Evolutionary conservation across 192 early-diverging fungal species (phyloP).

Genomic region (Funneliformis geosporum): DNA sequence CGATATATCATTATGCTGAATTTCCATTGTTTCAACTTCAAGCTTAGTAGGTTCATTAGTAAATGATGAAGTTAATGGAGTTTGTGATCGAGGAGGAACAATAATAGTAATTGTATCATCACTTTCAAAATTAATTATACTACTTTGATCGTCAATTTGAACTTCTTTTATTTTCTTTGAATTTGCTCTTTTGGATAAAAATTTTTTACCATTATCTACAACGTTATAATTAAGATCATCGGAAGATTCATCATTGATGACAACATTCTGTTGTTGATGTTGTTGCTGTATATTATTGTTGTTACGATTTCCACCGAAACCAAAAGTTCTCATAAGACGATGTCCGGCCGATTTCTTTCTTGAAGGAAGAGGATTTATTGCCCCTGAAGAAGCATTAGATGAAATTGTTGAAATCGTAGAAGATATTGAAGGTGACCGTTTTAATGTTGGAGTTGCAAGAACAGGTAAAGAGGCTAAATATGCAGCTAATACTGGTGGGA

Average conservation of each 20-base stretch:
- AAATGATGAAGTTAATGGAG: not conserved
- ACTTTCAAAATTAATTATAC: not conserved
- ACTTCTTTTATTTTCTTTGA: not conserved
- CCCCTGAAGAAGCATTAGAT: constrained; percentile 7
- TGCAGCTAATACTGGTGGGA: not conserved
- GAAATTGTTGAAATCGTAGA: constrained; percentile 8
- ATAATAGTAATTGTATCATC: not conserved
- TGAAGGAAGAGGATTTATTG: not conserved
- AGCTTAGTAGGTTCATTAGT: not conserved
- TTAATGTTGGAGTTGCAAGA: not conserved
- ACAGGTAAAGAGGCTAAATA: constrained; percentile 10
- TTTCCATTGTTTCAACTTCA: not conserved
- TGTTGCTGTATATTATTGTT: constrained; percentile 14
- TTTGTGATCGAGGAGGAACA: not conserved
- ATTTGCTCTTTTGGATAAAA: not conserved
- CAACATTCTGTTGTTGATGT: not conserved
- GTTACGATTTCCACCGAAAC: constrained; percentile 18
- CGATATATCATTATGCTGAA: not conserved
- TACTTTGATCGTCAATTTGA: not conserved
- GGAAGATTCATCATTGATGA: not conserved
- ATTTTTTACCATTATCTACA: not conserved
- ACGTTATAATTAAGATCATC: not conserved
- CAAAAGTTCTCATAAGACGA: constrained; percentile 24
- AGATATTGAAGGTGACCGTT: not conserved
- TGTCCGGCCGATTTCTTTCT: constrained; percentile 27